Percentiles rank a stretch among this genome's conserved stretches.
These are phyloP conservation scores for Alternaria triticimaculans DNA, from an alignment of 2,329 filamentous ascomycete species.

Conservation along the genomic window DNA sequence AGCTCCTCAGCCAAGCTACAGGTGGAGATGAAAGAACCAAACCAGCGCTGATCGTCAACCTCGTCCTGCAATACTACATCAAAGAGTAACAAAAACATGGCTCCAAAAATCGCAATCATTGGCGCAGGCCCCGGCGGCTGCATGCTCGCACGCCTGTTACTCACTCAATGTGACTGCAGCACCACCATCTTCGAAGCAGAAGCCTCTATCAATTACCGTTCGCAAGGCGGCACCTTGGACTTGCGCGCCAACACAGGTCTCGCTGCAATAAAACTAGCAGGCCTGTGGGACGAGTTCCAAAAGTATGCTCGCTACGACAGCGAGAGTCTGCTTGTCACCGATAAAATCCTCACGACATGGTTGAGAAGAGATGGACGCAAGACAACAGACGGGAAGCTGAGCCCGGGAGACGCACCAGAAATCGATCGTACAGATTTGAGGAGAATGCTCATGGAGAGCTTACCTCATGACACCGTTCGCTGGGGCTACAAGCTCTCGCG, in stretches of 20 bases:
- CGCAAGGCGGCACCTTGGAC: constrained; percentile 59
- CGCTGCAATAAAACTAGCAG: constrained; percentile 57
- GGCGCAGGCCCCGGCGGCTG: constrained; percentile 55
- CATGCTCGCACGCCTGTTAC: constrained; percentile 61
- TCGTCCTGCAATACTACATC: not conserved
- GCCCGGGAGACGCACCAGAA: constrained; percentile 28
- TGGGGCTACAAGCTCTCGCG: constrained; percentile 32
- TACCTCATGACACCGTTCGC: constrained; percentile 29
- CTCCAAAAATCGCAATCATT: constrained; percentile 47
- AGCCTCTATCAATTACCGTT: constrained; percentile 31
- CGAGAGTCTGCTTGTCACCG: constrained; percentile 51
- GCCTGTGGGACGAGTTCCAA: constrained; percentile 58
- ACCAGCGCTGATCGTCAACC: not conserved
- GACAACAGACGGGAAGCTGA: constrained; percentile 7
- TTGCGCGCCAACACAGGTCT: constrained; percentile 61
- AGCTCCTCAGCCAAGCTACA: not conserved
- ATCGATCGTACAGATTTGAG: constrained; percentile 35
- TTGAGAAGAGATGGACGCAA: constrained; percentile 20
- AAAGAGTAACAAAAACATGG: not conserved
- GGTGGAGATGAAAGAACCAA: not conserved
- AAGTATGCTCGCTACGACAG: constrained; percentile 51
- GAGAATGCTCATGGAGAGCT: constrained; percentile 27
- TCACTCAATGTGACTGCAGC: constrained; percentile 50
- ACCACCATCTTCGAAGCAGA: constrained; percentile 58
- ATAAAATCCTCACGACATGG: constrained; percentile 44